phyloP scores from a whole-genome alignment of 768 basidiomycete species.

The Mycena floridula region DNA sequence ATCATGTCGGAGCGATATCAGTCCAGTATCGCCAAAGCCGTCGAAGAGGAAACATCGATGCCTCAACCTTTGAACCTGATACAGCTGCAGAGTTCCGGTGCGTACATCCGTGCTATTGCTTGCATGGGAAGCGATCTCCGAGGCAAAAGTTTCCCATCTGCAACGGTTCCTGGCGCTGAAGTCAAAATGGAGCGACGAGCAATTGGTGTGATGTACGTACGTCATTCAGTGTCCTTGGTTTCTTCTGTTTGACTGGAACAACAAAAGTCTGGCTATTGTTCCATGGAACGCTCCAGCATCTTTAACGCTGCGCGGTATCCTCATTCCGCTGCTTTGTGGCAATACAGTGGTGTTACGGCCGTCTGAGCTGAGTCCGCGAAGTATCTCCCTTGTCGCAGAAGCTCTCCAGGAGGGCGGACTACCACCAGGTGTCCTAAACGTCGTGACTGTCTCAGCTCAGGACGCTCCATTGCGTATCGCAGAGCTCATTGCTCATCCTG shows the following conservation, averaged over 20 bases:
- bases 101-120: constrained; percentile 25
- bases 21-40: constrained; percentile 23
- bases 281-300: constrained; percentile 52
- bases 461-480: constrained; percentile 37
- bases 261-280: constrained; percentile 39
- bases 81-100: constrained; percentile 19
- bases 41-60: constrained; percentile 35
- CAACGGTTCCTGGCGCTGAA: constrained; percentile 33
- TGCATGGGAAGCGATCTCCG: constrained; percentile 28
- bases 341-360: constrained; percentile 51
- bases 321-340: constrained; percentile 44
- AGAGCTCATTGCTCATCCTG: constrained; percentile 49
- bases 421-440: constrained; percentile 54
- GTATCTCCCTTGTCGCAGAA: constrained; percentile 39
- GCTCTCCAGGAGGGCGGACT: constrained; percentile 53
- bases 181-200: constrained; percentile 41
- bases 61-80: constrained; percentile 13
- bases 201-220: constrained; percentile 45
- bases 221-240: too few species aligned
- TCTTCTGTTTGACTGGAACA: not conserved
- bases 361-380: constrained; percentile 44
- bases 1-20: constrained; percentile 35
- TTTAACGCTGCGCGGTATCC: constrained; percentile 38
- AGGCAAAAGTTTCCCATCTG: constrained; percentile 39
- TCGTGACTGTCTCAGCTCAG: constrained; percentile 39